Evolutionary conservation across 306 rosid genomes (phyloP).

Genomic region (Quercus ilex): DNA sequence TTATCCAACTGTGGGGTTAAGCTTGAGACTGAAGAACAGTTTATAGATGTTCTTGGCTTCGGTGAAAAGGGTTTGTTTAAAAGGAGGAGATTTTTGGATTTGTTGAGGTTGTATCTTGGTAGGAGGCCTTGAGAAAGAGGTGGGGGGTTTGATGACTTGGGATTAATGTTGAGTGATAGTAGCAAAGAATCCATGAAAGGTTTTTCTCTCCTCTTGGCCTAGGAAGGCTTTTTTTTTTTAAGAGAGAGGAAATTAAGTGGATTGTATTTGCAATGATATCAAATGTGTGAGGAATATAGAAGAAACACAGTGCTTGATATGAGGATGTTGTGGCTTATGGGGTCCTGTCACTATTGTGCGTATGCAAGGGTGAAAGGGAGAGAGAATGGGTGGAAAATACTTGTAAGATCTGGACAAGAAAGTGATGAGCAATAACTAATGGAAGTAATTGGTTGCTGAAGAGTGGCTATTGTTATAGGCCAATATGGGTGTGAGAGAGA

Average conservation of each 20-base stretch:
- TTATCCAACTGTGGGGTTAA: constrained; percentile 5
- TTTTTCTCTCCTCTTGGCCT: not conserved
- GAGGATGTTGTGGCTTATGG: not conserved
- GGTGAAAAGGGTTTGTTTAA: not conserved
- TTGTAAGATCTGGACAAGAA: not conserved
- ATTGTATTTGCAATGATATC: not conserved
- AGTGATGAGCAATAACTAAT: too few relatives aligned
- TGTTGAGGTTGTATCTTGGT: not conserved
- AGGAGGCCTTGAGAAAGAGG: not conserved
- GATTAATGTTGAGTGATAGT: not conserved
- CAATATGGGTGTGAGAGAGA: too few relatives aligned
- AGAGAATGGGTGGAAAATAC: not conserved
- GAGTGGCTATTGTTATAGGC: too few relatives aligned
- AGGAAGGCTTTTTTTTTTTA: not conserved
- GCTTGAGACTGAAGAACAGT: constrained; percentile 30
- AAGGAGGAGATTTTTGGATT: not conserved
- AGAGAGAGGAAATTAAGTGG: not conserved
- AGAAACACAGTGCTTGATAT: not conserved
- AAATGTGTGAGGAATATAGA: not conserved
- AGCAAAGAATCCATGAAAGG: constrained; percentile 17
- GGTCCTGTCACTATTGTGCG: not conserved
- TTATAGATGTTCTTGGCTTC: not conserved
- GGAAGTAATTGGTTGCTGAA: too few relatives aligned
- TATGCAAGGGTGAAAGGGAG: not conserved
- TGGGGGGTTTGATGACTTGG: not conserved